phyloP scores from a whole-genome alignment of 2,329 filamentous ascomycete genomes.

The Epichloe glyceriae region DNA sequence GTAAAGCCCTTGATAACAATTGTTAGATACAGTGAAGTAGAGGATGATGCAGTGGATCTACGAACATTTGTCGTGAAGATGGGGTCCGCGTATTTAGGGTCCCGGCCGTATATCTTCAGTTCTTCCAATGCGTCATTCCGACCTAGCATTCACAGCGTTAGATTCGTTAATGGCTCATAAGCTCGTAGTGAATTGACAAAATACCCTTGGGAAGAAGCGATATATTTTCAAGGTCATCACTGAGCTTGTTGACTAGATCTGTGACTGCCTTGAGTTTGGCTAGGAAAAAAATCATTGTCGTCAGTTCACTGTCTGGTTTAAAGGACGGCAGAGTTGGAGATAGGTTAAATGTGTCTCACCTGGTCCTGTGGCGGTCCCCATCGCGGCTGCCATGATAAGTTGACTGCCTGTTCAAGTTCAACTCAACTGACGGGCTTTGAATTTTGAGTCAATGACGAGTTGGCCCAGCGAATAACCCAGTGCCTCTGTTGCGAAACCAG shows the following conservation, averaged over 20 bases:
- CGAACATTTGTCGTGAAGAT: slow-evolving; percentile 71
- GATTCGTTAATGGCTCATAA: not conserved
- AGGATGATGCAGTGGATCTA: not conserved
- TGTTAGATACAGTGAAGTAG: slow-evolving; percentile 1
- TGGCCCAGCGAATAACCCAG: not conserved
- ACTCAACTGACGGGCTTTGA: not conserved
- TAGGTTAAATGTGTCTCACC: slow-evolving; percentile 20
- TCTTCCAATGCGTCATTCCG: slow-evolving; percentile 48
- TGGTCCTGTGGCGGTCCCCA: slow-evolving; percentile 26
- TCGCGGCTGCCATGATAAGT: slow-evolving; percentile 12
- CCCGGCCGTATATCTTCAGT: slow-evolving; percentile 55
- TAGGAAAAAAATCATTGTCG: slow-evolving; percentile 19
- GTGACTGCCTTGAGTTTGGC: slow-evolving; percentile 58
- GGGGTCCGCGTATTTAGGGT: slow-evolving; percentile 57
- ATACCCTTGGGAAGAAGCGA: slow-evolving; percentile 47
- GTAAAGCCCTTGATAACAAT: slow-evolving; percentile 51
- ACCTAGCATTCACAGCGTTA: slow-evolving; percentile 31
- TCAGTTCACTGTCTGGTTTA: not conserved
- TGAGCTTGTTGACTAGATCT: slow-evolving; percentile 47
- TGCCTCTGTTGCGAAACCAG: not conserved
- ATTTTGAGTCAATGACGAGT: not conserved
- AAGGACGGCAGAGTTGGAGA: slow-evolving; percentile 5
- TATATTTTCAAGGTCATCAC: slow-evolving; percentile 46
- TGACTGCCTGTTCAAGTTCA: not conserved
- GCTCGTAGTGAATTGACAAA: slow-evolving; percentile 11